phyloP scores from a whole-genome alignment of 106 monocot species.

The Acanthochlamys bracteata region DNA sequence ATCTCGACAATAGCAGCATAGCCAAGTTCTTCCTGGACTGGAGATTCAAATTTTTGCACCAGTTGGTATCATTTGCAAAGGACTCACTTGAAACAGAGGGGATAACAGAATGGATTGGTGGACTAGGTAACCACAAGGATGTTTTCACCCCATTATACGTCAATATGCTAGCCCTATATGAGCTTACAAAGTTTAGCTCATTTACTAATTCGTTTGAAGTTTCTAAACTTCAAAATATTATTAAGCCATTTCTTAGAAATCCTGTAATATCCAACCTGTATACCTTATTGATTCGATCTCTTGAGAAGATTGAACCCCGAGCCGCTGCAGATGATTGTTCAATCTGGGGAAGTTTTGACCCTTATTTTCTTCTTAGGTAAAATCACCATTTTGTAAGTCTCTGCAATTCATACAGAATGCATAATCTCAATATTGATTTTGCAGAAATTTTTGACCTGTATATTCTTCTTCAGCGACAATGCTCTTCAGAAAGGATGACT shows the following conservation, averaged over 20 bases:
- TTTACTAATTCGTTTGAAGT: not conserved
- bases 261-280: slow-evolving; percentile 71
- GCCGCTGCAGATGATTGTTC: slow-evolving; percentile 9
- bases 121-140: slow-evolving; percentile 94
- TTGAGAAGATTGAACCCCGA: slow-evolving; percentile 16
- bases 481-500: too few species aligned
- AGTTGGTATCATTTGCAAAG: slow-evolving; percentile 36
- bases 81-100: slow-evolving; percentile 30
- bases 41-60: slow-evolving; percentile 42
- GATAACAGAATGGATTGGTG: slow-evolving; percentile 77
- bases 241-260: slow-evolving; percentile 71
- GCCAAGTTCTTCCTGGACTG: slow-evolving; percentile 33
- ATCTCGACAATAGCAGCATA: not conserved
- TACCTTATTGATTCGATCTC: slow-evolving; percentile 31
- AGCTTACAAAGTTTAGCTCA: slow-evolving; percentile 26
- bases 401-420: not conserved
- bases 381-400: too few species aligned
- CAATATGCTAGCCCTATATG: slow-evolving; percentile 67
- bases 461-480: too few species aligned
- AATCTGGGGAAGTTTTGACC: slow-evolving; percentile 51
- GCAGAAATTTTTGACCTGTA: not conserved
- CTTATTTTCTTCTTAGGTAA: slow-evolving; percentile 82
- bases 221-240: slow-evolving; percentile 21
- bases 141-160: slow-evolving; percentile 64
- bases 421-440: not conserved